phyloP scores from a whole-genome alignment of 805 yeast genomes.

The Cyberlindnera meyerae region DNA sequence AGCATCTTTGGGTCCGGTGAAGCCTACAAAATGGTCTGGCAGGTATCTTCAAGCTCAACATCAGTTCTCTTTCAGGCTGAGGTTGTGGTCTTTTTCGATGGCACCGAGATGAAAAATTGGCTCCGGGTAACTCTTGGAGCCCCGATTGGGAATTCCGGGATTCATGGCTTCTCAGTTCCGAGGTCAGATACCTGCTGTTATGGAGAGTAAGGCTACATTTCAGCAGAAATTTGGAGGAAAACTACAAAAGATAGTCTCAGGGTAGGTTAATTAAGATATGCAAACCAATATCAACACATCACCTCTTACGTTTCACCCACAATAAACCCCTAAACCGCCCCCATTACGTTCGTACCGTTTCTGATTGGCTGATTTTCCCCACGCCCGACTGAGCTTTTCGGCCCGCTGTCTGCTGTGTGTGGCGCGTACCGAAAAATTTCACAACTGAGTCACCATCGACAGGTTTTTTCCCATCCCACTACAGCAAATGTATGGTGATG shows the following conservation, averaged over 20 bases:
- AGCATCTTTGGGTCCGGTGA: no score
- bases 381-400: background rate
- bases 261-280: background rate
- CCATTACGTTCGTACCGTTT: conserved; percentile 14
- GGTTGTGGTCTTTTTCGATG: background rate
- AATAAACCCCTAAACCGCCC: background rate
- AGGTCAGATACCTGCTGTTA: no score
- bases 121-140: background rate
- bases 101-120: background rate
- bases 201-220: no score
- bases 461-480: no score
- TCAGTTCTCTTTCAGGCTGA: background rate
- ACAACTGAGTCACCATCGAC: conserved; percentile 7
- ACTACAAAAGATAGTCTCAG: no score
- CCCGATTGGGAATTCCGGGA: background rate
- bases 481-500: no score
- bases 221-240: background rate
- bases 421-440: conserved; percentile 12
- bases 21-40: no score
- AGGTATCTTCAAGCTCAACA: no score
- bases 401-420: background rate
- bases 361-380: conserved; percentile 17
- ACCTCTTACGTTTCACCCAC: background rate
- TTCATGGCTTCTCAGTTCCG: background rate
- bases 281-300: no score